Conservation (phyloP, 1,284 basidiomycete species). For the Bjerkandera adusta region DNA sequence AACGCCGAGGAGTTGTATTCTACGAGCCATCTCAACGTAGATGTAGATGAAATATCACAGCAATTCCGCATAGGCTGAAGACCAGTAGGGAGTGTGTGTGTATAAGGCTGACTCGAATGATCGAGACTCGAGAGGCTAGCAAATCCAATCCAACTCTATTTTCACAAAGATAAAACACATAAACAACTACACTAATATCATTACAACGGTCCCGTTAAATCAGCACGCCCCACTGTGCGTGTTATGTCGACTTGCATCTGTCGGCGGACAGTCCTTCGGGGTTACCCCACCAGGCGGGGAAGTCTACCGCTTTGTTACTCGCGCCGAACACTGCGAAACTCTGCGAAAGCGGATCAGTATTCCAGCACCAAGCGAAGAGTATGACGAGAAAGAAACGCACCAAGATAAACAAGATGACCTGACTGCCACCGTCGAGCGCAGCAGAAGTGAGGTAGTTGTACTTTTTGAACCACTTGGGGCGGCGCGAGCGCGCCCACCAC, state of each 20-base stretch:
- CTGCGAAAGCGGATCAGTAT: conserved; percentile 27
- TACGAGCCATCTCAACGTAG: no score
- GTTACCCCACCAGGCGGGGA: conserved; percentile 43
- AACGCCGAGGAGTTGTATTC: no score
- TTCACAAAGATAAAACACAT: no score
- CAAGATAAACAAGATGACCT: conserved; percentile 46
- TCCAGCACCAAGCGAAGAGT: background rate
- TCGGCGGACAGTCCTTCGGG: conserved; percentile 29
- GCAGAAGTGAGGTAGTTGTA: conserved; percentile 46
- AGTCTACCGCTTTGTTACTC: conserved; percentile 52
- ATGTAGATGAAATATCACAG: no score
- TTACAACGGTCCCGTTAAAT: no score
- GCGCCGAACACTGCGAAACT: conserved; percentile 68
- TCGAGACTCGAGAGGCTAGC: no score
- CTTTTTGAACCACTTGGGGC: conserved; percentile 50
- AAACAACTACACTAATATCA: no score
- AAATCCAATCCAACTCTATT: no score
- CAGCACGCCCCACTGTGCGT: no score
- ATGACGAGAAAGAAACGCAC: conserved; percentile 24
- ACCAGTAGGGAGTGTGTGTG: no score
- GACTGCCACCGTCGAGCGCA: conserved; percentile 46
- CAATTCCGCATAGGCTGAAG: no score
- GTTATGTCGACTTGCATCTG: conserved; percentile 22
- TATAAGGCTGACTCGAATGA: no score
- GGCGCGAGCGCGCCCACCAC: conserved; percentile 45